phyloP scores from a whole-genome alignment of 163 green algal genomes.

The Scenedesmus sp. region DNA sequence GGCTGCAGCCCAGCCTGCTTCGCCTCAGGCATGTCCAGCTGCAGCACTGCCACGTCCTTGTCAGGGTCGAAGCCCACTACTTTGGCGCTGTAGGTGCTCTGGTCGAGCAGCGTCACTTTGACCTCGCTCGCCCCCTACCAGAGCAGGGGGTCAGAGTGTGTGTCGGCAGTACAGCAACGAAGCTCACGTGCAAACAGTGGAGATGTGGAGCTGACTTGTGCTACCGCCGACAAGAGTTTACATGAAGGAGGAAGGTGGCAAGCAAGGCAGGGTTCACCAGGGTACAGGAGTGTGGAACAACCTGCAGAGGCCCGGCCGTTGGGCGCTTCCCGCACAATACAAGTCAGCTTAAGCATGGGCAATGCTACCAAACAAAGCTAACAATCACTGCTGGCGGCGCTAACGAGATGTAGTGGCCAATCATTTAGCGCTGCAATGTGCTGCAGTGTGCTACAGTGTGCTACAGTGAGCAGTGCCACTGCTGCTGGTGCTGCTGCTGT shows the following conservation, averaged over 20 bases:
- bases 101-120: constrained; percentile 89
- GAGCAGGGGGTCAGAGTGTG: background rate
- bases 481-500: background rate
- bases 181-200: background rate
- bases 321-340: background rate
- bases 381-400: too few relatives aligned
- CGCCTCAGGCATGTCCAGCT: constrained; percentile 55
- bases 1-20: constrained; percentile 71
- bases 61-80: constrained; percentile 70
- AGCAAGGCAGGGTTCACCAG: background rate
- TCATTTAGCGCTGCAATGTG: background rate
- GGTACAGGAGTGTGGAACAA: too few relatives aligned
- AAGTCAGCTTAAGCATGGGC: too few relatives aligned
- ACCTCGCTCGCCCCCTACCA: constrained; percentile 64
- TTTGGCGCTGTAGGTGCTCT: constrained; percentile 82
- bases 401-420: background rate
- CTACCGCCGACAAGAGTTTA: background rate
- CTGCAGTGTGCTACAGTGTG: background rate
- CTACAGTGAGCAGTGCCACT: background rate
- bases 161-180: background rate
- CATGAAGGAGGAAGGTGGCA: background rate
- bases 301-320: too few relatives aligned
- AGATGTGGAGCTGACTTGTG: background rate
- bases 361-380: too few relatives aligned
- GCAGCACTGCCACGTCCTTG: constrained; percentile 79